These are phyloP conservation scores for Chlamydomonas urium DNA, from an alignment of 139 green algal genomes.

Conservation along the genomic window DNA sequence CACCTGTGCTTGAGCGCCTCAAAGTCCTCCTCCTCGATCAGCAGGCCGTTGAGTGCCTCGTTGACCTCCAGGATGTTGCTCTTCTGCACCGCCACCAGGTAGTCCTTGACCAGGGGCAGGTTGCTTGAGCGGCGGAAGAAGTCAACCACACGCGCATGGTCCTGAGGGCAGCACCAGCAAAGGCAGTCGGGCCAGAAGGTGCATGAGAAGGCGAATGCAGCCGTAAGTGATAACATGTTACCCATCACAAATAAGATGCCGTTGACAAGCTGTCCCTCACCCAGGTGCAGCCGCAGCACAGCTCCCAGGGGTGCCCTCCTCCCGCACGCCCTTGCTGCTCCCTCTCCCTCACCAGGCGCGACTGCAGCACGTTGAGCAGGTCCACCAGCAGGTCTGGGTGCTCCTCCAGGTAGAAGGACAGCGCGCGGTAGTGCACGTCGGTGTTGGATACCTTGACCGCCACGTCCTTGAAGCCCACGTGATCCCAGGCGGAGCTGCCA, in stretches of 20 bases:
- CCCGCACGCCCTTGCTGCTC: too few species aligned
- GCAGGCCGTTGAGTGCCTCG: conserved; percentile 86
- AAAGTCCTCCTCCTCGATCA: conserved; percentile 97
- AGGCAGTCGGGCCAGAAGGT: too few species aligned
- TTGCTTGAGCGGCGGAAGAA: conserved; percentile 82
- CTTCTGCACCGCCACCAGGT: conserved; percentile 88
- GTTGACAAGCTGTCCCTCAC: too few species aligned
- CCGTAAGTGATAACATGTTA: too few species aligned
- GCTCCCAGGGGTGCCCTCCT: too few species aligned
- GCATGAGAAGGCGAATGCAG: too few species aligned
- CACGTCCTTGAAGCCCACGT: conserved; percentile 89
- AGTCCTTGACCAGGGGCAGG: conserved; percentile 94
- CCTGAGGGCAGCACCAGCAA: too few species aligned
- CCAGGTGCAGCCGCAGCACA: too few species aligned
- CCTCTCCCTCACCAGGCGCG: too few species aligned
- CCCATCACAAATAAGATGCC: too few species aligned
- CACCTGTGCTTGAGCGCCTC: conserved; percentile 64
- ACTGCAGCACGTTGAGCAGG: conserved; percentile 85
- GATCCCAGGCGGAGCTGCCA: conserved; percentile 92
- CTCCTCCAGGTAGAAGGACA: conserved; percentile 96
- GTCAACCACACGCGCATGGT: conserved; percentile 74
- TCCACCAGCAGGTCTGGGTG: conserved; percentile 95
- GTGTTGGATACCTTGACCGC: conserved; percentile 69
- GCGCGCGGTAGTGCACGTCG: conserved; percentile 90
- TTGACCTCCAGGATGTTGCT: conserved; percentile 69